A percentile compares a stretch with the other conserved stretches of the same genome.
Conservation (phyloP, 345 rosid genomes). For the Hypericum androsaemum region DNA sequence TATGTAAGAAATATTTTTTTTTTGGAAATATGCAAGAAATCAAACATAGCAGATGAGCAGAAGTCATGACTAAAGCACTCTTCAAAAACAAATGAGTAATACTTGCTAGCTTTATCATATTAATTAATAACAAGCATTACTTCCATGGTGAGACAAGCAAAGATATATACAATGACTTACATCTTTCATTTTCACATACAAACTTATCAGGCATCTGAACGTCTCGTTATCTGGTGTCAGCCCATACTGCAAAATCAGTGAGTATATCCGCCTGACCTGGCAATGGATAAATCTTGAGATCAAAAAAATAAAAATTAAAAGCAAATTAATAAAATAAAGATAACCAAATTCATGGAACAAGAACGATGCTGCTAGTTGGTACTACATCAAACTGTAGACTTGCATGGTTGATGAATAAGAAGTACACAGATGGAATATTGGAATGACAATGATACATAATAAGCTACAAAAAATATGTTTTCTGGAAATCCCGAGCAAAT, state of each 20-base stretch:
- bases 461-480: too few species aligned
- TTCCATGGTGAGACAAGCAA: background rate
- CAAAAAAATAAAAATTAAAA: constrained; percentile 5
- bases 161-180: constrained; percentile 33
- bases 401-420: background rate
- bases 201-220: constrained; percentile 55
- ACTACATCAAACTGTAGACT: background rate
- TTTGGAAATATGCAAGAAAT: constrained; percentile 5
- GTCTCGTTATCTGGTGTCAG: constrained; percentile 62
- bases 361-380: background rate
- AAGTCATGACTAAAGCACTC: too few species aligned
- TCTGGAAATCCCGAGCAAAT: too few species aligned
- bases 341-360: background rate
- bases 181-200: constrained; percentile 64
- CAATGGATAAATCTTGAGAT: constrained; percentile 11
- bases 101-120: too few species aligned
- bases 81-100: too few species aligned
- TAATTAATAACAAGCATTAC: too few species aligned
- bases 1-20: background rate
- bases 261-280: constrained; percentile 52
- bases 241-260: constrained; percentile 35
- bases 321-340: background rate
- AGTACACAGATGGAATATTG: too few species aligned
- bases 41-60: background rate
- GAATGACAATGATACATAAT: too few species aligned